Conservation (phyloP, 768 basidiomycete genomes). For the Mycena vulgaris region DNA sequence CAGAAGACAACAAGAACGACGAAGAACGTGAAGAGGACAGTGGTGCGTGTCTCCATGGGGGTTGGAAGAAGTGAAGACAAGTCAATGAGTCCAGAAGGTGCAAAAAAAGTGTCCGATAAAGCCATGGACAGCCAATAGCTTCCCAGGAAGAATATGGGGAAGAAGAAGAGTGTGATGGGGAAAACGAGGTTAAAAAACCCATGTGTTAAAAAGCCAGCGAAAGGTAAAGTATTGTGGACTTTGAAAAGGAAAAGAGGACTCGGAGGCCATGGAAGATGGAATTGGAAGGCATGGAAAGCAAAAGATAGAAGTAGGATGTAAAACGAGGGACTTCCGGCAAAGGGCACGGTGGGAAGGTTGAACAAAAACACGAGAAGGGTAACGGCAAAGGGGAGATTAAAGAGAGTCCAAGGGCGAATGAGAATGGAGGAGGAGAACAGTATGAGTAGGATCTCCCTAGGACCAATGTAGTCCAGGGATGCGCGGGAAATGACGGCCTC, state of each 20-base stretch:
- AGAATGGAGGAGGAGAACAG: slow-evolving; percentile 57
- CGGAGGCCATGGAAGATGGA: slow-evolving; percentile 63
- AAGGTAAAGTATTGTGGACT: slow-evolving; percentile 58
- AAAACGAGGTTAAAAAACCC: slow-evolving; percentile 55
- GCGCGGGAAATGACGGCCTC: slow-evolving; percentile 44
- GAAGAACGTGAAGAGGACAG: slow-evolving; percentile 57
- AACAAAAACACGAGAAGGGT: slow-evolving; percentile 59
- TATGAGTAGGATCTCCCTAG: slow-evolving; percentile 56
- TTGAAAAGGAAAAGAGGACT: slow-evolving; percentile 62
- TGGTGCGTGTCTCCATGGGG: slow-evolving; percentile 65
- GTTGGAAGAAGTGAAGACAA: slow-evolving; percentile 45
- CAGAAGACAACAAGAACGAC: slow-evolving; percentile 51
- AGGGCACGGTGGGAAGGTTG: slow-evolving; percentile 59
- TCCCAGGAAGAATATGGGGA: slow-evolving; percentile 62
- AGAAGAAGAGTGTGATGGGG: slow-evolving; percentile 62
- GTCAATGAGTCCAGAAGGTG: neutral
- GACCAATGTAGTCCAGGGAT: slow-evolving; percentile 40
- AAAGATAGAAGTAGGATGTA: slow-evolving; percentile 57
- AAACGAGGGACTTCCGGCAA: slow-evolving; percentile 59
- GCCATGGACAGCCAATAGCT: slow-evolving; percentile 64
- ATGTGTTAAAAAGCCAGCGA: slow-evolving; percentile 58
- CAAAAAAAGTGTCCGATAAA: slow-evolving; percentile 55
- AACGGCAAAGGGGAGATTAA: slow-evolving; percentile 54
- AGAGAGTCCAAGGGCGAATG: slow-evolving; percentile 49
- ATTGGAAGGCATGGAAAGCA: slow-evolving; percentile 57